Base-by-base conservation (phyloP, 805 yeast species). In the Kuraishia ogatae region DNA sequence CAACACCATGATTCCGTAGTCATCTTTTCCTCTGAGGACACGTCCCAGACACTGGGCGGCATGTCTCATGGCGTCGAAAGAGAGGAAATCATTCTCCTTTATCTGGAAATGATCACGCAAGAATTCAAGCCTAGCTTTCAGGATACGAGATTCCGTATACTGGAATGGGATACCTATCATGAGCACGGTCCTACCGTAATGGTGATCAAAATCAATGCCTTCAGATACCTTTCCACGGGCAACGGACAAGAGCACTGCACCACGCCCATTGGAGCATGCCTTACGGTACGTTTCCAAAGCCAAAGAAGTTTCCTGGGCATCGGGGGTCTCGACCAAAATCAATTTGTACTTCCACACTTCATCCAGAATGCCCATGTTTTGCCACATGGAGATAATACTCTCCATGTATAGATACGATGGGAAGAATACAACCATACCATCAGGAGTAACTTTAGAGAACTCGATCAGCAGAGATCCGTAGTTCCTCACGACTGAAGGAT, bases 161-260 rank as follows among this genome's bases (percentile, higher is more conserved):
- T 94, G 99, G 78, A 94, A 94, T 0, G 99, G 99, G 60, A 94
- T 96, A 60, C 99, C 99, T 70, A 94, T 93, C 97, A 94, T 93
- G 58, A 94, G 76, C 58, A 94, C 99, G 0, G 98, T 90, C 65
- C 99, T 82, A 15, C 99, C 99, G 68, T 88, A 94, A 60, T 94
- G 99, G 68, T 94, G 97, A 67, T 94, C 98, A 73, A 94, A 94
- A 90, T 94, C 99, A 62, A 94, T 94, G 58, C 99, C 99, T 71
- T 94, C 99, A 0, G 96, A 88, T 1, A 94, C 99, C 66, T 94
- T 94, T 8, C 99, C 99, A 79, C 99, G 91, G 15, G 99, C 99
- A 57, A 94, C 99, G 39, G 97, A 90, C 48, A 94, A 78, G 64
- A 94, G 78, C 1, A 96, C 93, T 0, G 99, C 99, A 2, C 99